Evolutionary conservation across 768 basidiomycete species (phyloP), one percentile per base, ranked within the genome.

Genomic region (Ramaria sp.): DNA sequence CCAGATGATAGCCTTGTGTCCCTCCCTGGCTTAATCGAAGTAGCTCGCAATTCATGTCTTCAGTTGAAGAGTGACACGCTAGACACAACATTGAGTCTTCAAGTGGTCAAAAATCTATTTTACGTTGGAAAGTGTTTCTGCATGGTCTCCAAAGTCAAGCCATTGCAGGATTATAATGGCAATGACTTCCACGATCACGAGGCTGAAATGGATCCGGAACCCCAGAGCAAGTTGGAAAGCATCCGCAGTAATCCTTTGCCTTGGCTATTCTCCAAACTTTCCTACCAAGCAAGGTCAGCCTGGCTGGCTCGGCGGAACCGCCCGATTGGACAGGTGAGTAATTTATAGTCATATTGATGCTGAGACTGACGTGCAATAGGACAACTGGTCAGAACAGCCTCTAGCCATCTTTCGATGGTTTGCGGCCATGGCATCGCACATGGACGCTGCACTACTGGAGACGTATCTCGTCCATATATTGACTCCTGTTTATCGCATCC

Each of bases 241-340:
- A 54, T 60, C 38, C 54, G 59, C 38, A 57, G 63, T 17, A 76
- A 85, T 62, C 85, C 84, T 0, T 72, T 97, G 1, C 80, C 89
- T 0, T 98, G 95, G 93, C 70, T 99, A 34, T 97, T 98, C 75
- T 93, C 92, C 22, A 88, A 88, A 65, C 73, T 98, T 19, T 97
- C 95, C 0, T 94, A 88, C 68, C 87, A 93, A 65, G 79, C 85
- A 10, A 80, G 82, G 34, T 84, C 86, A 5, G 84, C 86, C 4
- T 81, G 87, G 64, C 84, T 90, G 56, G 76, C 78, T 6, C 78
- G 88, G 50, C 74, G 84, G 27, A 86, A 79, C 61, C 76, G 75
- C 56, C 69, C 78, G 7, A 67, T 67, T 13, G 69, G 68, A 20
- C 65, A 67, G 49, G 85, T 84, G 22, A 59, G 22, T 64, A 48